Evolutionary conservation across 345 rosid species (phyloP).

Genomic region (Acer negundo): DNA sequence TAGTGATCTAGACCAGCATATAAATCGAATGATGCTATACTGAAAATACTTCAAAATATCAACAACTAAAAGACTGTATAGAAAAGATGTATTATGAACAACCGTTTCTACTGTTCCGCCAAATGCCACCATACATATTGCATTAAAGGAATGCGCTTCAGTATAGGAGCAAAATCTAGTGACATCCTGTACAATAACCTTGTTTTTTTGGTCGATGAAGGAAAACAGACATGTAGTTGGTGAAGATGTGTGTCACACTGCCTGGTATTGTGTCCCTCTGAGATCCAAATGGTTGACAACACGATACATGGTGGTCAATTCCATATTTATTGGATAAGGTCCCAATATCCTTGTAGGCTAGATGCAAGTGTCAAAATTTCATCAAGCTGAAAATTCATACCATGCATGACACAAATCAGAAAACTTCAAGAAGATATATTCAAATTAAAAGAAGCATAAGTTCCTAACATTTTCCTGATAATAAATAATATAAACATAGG

Average conservation of each 20-base stretch:
- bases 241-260: conserved; percentile 92
- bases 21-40: too few species aligned
- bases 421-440: not conserved
- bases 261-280: conserved; percentile 72
- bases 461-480: not conserved
- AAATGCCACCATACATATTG: too few species aligned
- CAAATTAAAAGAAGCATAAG: not conserved
- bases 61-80: too few species aligned
- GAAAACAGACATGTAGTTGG: conserved; percentile 95
- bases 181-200: too few species aligned
- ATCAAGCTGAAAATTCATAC: conserved; percentile 62
- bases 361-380: conserved; percentile 88
- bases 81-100: too few species aligned
- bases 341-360: conserved; percentile 96
- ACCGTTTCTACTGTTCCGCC: too few species aligned
- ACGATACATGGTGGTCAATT: conserved; percentile 98
- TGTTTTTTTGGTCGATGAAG: conserved; percentile 81
- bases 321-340: conserved; percentile 97
- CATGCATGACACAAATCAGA: not conserved
- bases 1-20: too few species aligned
- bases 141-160: too few species aligned
- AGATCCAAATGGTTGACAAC: conserved; percentile 90
- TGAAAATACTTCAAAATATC: too few species aligned
- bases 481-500: not conserved
- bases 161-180: too few species aligned